Conservation (phyloP, 192 early-diverging fungal genomes). For the Spinellus fusiger region DNA sequence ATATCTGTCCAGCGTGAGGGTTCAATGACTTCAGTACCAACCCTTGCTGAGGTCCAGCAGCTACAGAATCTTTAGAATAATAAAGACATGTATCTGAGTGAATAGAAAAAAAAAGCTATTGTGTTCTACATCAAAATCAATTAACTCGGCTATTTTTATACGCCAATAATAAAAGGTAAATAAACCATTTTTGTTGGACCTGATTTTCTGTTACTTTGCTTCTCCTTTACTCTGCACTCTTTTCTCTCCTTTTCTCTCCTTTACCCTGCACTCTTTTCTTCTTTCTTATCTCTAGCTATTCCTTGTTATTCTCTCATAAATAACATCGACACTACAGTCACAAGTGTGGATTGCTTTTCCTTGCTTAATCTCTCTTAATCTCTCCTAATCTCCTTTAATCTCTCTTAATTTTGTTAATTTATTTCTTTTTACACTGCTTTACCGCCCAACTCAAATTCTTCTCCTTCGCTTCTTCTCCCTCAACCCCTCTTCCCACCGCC, state of each 20-base stretch:
- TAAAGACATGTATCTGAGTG: neutral
- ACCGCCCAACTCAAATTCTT: no score
- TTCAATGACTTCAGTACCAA: conserved; percentile 63
- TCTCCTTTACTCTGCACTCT: neutral
- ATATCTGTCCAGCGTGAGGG: conserved; percentile 61
- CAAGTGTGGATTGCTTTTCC: no score
- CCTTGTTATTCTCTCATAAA: conserved; percentile 9
- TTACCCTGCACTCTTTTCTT: neutral
- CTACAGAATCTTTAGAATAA: neutral
- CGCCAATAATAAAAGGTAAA: neutral
- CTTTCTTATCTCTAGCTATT: neutral
- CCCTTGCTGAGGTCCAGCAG: conserved; percentile 34
- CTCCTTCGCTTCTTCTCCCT: neutral
- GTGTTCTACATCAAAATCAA: neutral
- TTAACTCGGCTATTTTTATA: neutral
- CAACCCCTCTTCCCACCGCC: neutral
- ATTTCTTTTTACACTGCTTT: no score
- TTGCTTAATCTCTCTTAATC: neutral
- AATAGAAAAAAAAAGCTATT: neutral
- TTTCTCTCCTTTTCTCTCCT: neutral
- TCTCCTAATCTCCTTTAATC: neutral
- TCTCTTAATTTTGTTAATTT: no score
- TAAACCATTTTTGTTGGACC: neutral
- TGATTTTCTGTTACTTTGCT: neutral
- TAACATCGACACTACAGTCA: no score